Conservation (phyloP, 1,284 basidiomycete species). For the Cutaneotrichosporon mucoides region DNA sequence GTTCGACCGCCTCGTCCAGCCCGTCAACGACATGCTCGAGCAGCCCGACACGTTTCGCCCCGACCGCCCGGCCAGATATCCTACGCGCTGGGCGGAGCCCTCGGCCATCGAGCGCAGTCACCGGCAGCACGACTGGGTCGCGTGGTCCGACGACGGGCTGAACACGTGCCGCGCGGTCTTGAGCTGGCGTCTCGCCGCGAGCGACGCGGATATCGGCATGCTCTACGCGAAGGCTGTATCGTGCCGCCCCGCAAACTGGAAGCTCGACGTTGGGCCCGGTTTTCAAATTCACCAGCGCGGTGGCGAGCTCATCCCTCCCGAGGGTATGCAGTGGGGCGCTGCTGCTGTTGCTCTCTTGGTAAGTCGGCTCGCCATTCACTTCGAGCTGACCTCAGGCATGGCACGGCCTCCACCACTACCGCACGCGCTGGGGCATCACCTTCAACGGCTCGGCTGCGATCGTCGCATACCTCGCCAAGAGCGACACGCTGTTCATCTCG, state of each 20-base stretch:
- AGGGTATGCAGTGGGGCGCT: not conserved
- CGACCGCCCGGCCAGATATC: no score
- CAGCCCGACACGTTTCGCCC: not conserved
- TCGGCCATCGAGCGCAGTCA: not conserved
- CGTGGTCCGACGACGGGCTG: not conserved
- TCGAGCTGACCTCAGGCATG: slow-evolving; percentile 5
- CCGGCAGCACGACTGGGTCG: not conserved
- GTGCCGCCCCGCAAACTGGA: not conserved
- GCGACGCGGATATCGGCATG: not conserved
- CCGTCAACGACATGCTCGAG: not conserved
- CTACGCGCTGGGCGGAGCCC: no score
- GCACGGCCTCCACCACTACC: slow-evolving; percentile 12
- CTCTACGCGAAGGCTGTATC: not conserved
- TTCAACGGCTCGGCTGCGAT: slow-evolving; percentile 12
- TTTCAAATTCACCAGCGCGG: slow-evolving; percentile 1
- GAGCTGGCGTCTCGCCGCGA: not conserved
- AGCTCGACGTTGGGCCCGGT: slow-evolving; percentile 6
- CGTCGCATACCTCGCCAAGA: slow-evolving; percentile 14
- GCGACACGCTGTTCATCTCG: slow-evolving; percentile 8
- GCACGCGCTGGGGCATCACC: slow-evolving; percentile 11
- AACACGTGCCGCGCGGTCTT: not conserved
- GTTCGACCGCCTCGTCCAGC: not conserved
- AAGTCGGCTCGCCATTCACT: not conserved
- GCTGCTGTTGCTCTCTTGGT: slow-evolving; percentile 5
- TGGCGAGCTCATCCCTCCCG: not conserved